Percentiles rank a stretch among this genome's conserved stretches.
Evolutionary conservation across 345 rosid genomes (phyloP).

Genomic region (Isatis tinctoria): DNA sequence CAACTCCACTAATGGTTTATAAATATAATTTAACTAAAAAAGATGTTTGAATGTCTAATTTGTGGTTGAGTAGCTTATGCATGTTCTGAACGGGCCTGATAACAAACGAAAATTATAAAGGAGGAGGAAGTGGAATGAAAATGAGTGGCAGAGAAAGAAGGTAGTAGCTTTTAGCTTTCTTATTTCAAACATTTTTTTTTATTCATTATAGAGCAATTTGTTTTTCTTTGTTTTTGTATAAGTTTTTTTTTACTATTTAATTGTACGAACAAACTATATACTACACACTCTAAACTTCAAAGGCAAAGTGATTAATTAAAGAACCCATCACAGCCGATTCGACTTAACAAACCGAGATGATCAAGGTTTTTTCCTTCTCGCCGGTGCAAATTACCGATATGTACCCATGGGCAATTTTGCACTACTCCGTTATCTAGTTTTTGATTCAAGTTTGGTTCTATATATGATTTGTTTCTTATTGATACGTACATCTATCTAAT

Average conservation of each 20-base stretch:
- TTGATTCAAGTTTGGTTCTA: too few relatives aligned
- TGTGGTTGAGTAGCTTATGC: too few relatives aligned
- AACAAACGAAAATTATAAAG: neutral
- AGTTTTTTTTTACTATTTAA: neutral
- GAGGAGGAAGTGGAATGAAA: conserved; percentile 4
- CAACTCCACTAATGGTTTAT: too few relatives aligned
- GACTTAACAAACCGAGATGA: neutral
- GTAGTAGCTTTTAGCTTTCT: conserved; percentile 19
- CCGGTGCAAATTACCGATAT: too few relatives aligned
- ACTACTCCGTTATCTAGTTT: too few relatives aligned
- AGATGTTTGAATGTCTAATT: too few relatives aligned
- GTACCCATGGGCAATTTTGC: too few relatives aligned
- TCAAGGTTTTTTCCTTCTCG: neutral
- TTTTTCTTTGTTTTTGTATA: neutral
- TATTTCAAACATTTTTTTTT: neutral
- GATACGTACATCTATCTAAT: too few relatives aligned
- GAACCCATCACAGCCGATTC: neutral
- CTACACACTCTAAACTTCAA: neutral
- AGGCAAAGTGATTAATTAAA: neutral
- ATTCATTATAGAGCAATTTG: neutral
- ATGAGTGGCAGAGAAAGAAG: conserved; percentile 32
- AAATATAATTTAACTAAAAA: too few relatives aligned
- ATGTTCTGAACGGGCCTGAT: too few relatives aligned
- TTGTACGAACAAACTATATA: neutral
- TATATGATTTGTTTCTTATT: too few relatives aligned